Conservation (phyloP, 2,329 filamentous ascomycete species). For the Pezicula rhizophila region DNA sequence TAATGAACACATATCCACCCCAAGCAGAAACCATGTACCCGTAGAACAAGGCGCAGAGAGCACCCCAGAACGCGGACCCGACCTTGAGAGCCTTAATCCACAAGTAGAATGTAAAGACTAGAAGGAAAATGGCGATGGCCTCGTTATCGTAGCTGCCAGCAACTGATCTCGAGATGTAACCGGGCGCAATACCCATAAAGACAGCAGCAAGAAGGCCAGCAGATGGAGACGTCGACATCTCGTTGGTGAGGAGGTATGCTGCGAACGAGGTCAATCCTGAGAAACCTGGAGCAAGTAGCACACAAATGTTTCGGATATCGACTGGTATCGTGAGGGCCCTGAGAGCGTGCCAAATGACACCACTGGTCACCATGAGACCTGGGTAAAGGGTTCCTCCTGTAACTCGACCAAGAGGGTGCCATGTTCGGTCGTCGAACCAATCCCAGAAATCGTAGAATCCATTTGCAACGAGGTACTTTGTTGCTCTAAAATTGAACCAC, state of each 20-base stretch:
- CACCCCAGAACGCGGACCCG: constrained; percentile 94
- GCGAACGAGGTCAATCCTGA: constrained; percentile 91
- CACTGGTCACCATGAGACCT: constrained; percentile 98
- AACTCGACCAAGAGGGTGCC: constrained; percentile 96
- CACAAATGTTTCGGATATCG: constrained; percentile 98
- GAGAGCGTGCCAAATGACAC: constrained; percentile 90
- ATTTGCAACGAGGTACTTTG: constrained; percentile 93
- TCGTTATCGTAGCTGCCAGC: constrained; percentile 99
- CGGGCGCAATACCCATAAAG: constrained; percentile 97
- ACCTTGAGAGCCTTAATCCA: constrained; percentile 99
- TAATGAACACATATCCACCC: constrained; percentile 99
- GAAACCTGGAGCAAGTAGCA: constrained; percentile 88
- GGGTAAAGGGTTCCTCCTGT: constrained; percentile 98
- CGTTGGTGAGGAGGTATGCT: constrained; percentile 89
- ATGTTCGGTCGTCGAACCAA: constrained; percentile 99
- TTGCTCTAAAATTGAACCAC: constrained; percentile 99
- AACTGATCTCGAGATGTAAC: constrained; percentile 96
- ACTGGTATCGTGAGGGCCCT: constrained; percentile 84
- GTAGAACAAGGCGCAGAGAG: constrained; percentile 90
- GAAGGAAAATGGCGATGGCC: constrained; percentile 96
- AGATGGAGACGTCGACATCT: constrained; percentile 93
- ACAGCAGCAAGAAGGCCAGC: constrained; percentile 88
- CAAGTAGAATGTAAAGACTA: constrained; percentile 97
- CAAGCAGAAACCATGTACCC: constrained; percentile 99
- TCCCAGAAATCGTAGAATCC: constrained; percentile 99